Percentiles rank a stretch among this genome's conserved stretches.
Evolutionary conservation across 1,284 basidiomycete species (phyloP).

Genomic region (Malassezia globosa): DNA sequence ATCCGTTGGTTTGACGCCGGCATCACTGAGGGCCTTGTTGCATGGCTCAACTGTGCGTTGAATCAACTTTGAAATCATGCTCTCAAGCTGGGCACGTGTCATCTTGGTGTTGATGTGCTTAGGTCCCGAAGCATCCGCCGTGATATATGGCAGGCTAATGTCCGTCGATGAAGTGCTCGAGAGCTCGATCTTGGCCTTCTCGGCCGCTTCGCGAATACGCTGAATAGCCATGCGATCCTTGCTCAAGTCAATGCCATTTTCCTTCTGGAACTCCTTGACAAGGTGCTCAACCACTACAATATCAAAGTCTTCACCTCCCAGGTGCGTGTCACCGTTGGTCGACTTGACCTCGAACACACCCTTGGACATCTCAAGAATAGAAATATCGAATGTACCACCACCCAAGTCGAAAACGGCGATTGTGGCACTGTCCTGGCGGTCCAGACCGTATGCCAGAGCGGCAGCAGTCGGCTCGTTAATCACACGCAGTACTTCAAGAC

Average conservation of each 20-base stretch:
- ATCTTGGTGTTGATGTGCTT: slow-evolving; percentile 93
- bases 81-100: slow-evolving; percentile 77
- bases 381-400: slow-evolving; percentile 93
- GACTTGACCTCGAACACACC: slow-evolving; percentile 99
- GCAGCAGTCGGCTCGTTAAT: slow-evolving; percentile 99
- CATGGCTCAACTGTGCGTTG: slow-evolving; percentile 89
- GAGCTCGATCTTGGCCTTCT: slow-evolving; percentile 98
- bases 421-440: slow-evolving; percentile 32
- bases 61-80: slow-evolving; percentile 69
- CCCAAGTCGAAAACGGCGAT: slow-evolving; percentile 96
- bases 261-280: slow-evolving; percentile 86
- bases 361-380: slow-evolving; percentile 96
- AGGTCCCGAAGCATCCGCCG: slow-evolving; percentile 80
- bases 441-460: slow-evolving; percentile 73
- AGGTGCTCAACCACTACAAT: slow-evolving; percentile 78
- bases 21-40: slow-evolving; percentile 86
- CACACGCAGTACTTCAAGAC: slow-evolving; percentile 90
- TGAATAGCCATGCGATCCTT: slow-evolving; percentile 94
- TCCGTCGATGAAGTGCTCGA: slow-evolving; percentile 88
- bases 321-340: slow-evolving; percentile 95
- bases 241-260: slow-evolving; percentile 67
- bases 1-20: slow-evolving; percentile 79
- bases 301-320: slow-evolving; percentile 98
- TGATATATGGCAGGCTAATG: slow-evolving; percentile 88
- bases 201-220: slow-evolving; percentile 93